Evolutionary conservation across 495 filamentous ascomycete genomes (phyloP), one percentile per base, ranked within the genome.

Genomic region (Terfezia claveryi): DNA sequence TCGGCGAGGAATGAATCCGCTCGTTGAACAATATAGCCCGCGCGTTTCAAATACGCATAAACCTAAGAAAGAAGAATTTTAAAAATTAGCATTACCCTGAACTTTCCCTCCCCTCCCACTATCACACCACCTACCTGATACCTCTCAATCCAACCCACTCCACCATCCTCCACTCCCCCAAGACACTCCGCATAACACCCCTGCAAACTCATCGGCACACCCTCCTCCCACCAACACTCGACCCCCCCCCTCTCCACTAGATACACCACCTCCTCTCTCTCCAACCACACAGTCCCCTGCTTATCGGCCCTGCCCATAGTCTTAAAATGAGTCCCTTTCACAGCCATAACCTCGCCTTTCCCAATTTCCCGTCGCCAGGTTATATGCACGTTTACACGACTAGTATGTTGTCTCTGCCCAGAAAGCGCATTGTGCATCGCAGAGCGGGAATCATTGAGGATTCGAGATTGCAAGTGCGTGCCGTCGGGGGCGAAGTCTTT

Each of bases 401-500:
- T 46, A 38, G 60, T 59, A 50, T 66, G 60, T 32, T 59, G 58
- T 50, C 61, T 46, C 36, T 64, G 61, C 16, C 62, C 67, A 8
- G 55, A 44, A 41, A 98, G 75, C 7, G 87, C 88, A 61, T 85
- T 79, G 67, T 89, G 80, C 87, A 98, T 94, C 0, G 88, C 91
- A 55, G 74, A 70, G n/a, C 89, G 79, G 32, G 85, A 89, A 23
- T 82, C 78, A 58, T 79, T 77, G 51, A 98, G 81, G 23, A 80
- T 74, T 53, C 74, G 69, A 58, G 78, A 76, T 68, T 98, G 91
- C 54, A 81, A 77, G 50, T 76, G 71, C 12, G 91, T 96, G 55
- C 82, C 85, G 67, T 96, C 85, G 12, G 83, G 77, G 68, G 95
- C 91, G 67, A 95, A 98, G 71, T 98, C 91, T 67, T 98, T 98